A percentile compares a stretch with the other conserved stretches of the same genome.
Conservation (phyloP, 163 green algal species). For the Scenedesmus sp. region DNA sequence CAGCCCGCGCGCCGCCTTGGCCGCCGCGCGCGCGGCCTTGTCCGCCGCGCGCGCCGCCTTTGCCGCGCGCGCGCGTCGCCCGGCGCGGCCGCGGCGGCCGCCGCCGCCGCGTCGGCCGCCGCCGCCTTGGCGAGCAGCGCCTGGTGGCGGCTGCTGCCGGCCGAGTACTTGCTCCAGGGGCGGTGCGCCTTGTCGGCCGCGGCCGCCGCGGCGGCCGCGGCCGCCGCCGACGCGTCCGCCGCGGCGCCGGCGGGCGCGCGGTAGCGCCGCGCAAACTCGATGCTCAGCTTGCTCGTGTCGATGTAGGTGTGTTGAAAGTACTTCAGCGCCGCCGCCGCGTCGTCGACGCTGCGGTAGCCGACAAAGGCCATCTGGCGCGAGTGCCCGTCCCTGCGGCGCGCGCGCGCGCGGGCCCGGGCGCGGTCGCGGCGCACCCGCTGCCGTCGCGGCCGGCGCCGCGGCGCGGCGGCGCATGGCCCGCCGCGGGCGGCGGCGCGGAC, state of each 20-base stretch:
- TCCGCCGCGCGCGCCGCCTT: conserved; percentile 6
- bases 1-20: conserved; percentile 12
- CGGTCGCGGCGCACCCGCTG: no score
- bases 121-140: conserved; percentile 28
- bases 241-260: conserved; percentile 46
- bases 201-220: conserved; percentile 16
- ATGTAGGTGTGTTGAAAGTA: conserved; percentile 96
- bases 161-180: conserved; percentile 94
- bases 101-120: conserved; percentile 8
- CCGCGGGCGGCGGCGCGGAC: background rate
- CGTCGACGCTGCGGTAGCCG: conserved; percentile 82
- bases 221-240: conserved; percentile 5
- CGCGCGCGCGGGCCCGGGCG: no score
- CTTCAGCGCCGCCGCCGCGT: conserved; percentile 77
- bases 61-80: conserved; percentile 2
- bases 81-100: background rate
- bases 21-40: conserved; percentile 35
- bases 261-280: conserved; percentile 87
- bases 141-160: conserved; percentile 53
- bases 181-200: conserved; percentile 56
- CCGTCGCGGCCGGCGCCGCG: no score
- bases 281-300: conserved; percentile 82
- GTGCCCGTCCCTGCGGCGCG: conserved; percentile 88
- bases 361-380: conserved; percentile 97
- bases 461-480: no score